Evolutionary conservation across 2,329 filamentous ascomycete genomes (phyloP), one percentile per base, ranked within the genome.

Genomic region (Dactylellina drechsleri): DNA sequence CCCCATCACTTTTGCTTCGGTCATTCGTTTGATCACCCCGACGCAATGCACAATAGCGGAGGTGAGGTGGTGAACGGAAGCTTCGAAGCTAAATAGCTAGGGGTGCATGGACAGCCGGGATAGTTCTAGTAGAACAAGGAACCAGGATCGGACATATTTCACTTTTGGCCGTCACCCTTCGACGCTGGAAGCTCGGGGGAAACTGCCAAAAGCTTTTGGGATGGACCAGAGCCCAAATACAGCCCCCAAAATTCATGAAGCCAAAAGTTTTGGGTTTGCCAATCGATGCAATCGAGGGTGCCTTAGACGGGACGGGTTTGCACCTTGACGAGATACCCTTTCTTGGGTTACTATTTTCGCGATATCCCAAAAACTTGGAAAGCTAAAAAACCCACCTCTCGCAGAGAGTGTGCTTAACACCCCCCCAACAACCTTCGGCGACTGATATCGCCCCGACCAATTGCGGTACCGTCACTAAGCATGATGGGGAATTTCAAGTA

Each of bases 81-180:
- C 70, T 74, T 74, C 62, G 41, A 66, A 74, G 70, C 70, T 74
- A 66, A 61, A 54, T 36, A 74, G 70, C 62, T 66, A 74, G 62
- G 70, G 70, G 57, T 74, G 70, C 62, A 67, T 74, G 57, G 62
- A 56, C 28, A 62, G 62, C 70, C 70, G 62, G 70, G 70, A 66
- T 66, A 50, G 61, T 67, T 66, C 61, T 66, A 62, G 68, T 74
- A 50, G 68, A 57, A 74, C 70, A 74, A 74, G 62, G 70, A 74
- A 67, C 70, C 52, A 52, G 70, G 70, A 64, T 74, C 62, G 62
- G 70, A 62, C 70, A 64, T 66, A 73, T 67, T 74, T 74, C 70
- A 66, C 70, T 74, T 74, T 74, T 74, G 70, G 70, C 64, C 54
- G 23, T 62, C 57, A 58, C 45, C 52, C 45, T 45, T 40, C 36